Evolutionary conservation across 2,329 filamentous ascomycete genomes (phyloP).

Genomic region (Fusarium sp.): DNA sequence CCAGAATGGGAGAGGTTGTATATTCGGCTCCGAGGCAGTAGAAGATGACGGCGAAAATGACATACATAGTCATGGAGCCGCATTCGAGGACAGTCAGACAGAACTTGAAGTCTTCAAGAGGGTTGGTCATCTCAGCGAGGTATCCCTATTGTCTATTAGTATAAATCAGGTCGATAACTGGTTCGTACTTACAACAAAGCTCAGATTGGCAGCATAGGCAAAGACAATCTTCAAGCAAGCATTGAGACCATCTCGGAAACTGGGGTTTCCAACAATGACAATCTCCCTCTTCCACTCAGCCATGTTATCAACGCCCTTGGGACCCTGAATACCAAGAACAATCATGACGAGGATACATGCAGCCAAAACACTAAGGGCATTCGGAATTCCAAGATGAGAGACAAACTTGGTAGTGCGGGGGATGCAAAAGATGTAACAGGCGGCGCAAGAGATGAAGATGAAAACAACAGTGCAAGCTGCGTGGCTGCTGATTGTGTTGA

Average conservation of each 20-base stretch:
- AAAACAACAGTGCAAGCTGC: constrained; percentile 30
- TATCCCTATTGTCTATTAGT: constrained; percentile 4
- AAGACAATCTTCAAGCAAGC: constrained; percentile 43
- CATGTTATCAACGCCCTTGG: neutral
- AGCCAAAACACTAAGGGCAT: constrained; percentile 29
- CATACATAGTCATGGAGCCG: constrained; percentile 39
- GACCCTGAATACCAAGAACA: constrained; percentile 25
- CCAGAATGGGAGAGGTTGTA: constrained; percentile 39
- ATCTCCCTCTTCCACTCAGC: constrained; percentile 41
- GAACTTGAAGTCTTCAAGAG: constrained; percentile 40
- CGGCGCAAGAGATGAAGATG: constrained; percentile 21
- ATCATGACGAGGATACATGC: constrained; percentile 37
- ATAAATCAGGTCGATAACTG: neutral
- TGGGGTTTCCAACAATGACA: constrained; percentile 27
- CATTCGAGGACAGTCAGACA: constrained; percentile 34
- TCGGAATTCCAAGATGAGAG: constrained; percentile 22
- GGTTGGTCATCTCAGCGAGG: constrained; percentile 42
- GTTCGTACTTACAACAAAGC: constrained; percentile 35
- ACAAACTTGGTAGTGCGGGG: constrained; percentile 37
- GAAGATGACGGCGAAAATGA: constrained; percentile 38
- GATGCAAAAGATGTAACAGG: constrained; percentile 23
- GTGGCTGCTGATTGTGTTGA: constrained; percentile 34
- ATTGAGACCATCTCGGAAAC: constrained; percentile 41
- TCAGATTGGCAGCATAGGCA: constrained; percentile 43
- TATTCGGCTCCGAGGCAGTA: constrained; percentile 43